A percentile compares a stretch with the other conserved stretches of the same genome.
Evolutionary conservation across 306 rosid species (phyloP).

Genomic region (Fragaria vesca): DNA sequence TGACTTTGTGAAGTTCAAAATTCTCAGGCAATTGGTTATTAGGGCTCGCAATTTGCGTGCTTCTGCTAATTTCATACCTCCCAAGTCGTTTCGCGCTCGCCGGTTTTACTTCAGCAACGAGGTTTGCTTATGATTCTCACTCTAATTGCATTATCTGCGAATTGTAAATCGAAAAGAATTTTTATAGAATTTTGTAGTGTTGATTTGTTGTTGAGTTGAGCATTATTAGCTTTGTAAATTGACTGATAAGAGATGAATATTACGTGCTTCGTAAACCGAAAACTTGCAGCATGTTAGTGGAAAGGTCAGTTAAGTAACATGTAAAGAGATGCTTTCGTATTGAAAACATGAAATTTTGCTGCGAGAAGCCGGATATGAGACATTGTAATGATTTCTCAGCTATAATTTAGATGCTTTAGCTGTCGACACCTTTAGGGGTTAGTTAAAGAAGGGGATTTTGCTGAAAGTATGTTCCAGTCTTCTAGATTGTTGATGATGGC

Average conservation of each 20-base stretch:
- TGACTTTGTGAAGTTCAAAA: background rate
- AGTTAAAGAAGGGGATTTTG: background rate
- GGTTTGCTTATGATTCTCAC: slow-evolving; percentile 39
- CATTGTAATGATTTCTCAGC: background rate
- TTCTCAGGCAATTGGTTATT: slow-evolving; percentile 71
- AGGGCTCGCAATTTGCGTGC: slow-evolving; percentile 95
- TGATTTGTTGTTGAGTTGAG: slow-evolving; percentile 5
- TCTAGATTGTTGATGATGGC: slow-evolving; percentile 2
- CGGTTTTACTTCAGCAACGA: slow-evolving; percentile 75
- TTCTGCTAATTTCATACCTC: slow-evolving; percentile 82
- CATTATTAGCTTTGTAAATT: background rate
- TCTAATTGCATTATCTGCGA: background rate
- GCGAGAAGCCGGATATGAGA: background rate
- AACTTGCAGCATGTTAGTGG: background rate
- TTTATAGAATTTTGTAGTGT: background rate
- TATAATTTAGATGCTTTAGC: background rate
- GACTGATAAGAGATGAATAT: too few relatives aligned
- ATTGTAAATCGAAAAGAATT: background rate
- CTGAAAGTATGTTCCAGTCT: background rate
- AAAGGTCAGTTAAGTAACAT: background rate
- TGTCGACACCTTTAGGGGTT: background rate
- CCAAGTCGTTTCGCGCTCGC: slow-evolving; percentile 85
- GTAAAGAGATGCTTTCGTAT: background rate
- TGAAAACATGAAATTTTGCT: background rate
- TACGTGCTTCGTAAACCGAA: background rate